phyloP scores from a whole-genome alignment of 495 filamentous ascomycete genomes.

The Bryoglossum gracile region DNA sequence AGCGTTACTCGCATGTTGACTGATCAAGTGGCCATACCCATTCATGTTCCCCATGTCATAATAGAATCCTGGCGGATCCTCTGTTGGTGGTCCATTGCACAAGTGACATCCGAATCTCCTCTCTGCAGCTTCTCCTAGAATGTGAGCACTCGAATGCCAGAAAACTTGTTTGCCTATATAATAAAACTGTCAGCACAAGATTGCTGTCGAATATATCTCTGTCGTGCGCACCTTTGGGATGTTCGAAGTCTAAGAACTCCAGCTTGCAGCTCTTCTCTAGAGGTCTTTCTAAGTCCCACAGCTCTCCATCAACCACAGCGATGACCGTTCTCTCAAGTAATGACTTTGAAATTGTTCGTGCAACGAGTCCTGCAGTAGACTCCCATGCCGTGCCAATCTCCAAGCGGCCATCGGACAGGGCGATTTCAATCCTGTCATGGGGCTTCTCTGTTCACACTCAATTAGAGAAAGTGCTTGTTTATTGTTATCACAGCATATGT shows the following conservation, averaged over 20 bases:
- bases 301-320: conserved; percentile 67
- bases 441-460: conserved; percentile 57
- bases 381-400: conserved; percentile 62
- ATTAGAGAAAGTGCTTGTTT: too few species aligned
- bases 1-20: too few species aligned
- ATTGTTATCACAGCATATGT: too few species aligned
- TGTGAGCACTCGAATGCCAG: conserved; percentile 90
- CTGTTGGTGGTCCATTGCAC: conserved; percentile 85
- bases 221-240: too few species aligned
- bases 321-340: conserved; percentile 72
- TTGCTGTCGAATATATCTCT: too few species aligned
- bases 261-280: conserved; percentile 75
- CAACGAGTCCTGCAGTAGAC: conserved; percentile 61
- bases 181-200: conserved; percentile 77
- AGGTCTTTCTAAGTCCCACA: conserved; percentile 91
- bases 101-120: conserved; percentile 82
- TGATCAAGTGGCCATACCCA: too few species aligned
- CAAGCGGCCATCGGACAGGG: conserved; percentile 53
- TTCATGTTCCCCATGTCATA: conserved; percentile 91
- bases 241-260: conserved; percentile 67
- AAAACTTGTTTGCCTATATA: conserved; percentile 82
- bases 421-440: conserved; percentile 59
- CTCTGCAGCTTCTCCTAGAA: conserved; percentile 90
- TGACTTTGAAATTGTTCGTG: conserved; percentile 59
- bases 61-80: conserved; percentile 95